Base-by-base conservation (phyloP, 1,284 basidiomycete genomes). In the Rhodotorula sp. region DNA sequence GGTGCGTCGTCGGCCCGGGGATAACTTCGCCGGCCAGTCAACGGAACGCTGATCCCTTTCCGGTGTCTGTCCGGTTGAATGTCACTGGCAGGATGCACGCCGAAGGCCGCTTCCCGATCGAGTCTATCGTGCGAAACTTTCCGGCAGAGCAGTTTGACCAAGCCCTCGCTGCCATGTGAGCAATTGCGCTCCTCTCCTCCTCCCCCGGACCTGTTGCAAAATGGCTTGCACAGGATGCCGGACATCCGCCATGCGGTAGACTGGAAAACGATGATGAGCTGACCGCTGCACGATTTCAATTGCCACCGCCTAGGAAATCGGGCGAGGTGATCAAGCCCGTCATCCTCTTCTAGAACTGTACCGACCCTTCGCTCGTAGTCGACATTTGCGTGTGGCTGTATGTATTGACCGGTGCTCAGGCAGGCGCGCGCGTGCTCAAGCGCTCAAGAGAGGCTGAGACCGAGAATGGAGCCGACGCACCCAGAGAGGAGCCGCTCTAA, bases 101-200 rank as follows among this genome's bases (percentile, higher is more conserved):
- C 6, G 64, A 70, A 16, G 73, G 72, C 3, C 54, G 65, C 20
- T 77, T 78, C 69, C 75, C 77, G 0, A 62, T 78, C 34, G 77
- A 77, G 49, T 69, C 71, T 49, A 74, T 77, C 54, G 64, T 62
- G 54, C 74, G 73, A 58, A 62, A 64, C 29, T 78, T 72, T 62
- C 20, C 46, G n/a, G 63, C 67, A 29, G 73, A 70, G 23, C 26
- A 77, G 29, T 60, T 77, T 21, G 77, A 78, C 20, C 68, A 77
- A 3, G 77, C 77, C 1, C 54, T 78, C 6, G 68, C 73, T 15
- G 77, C 70, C 5, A 77, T 78, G 74, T 70, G 58, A 47, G 71
- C 60, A n/a, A 15, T 16, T 54, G 52, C 52, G 23, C 23, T 23
- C n/a, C 39, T 43, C 39, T 43, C 39, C 39, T 43, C 39, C 39